Conservation (phyloP, 441 rosid genomes). For the Hura crepitans region DNA sequence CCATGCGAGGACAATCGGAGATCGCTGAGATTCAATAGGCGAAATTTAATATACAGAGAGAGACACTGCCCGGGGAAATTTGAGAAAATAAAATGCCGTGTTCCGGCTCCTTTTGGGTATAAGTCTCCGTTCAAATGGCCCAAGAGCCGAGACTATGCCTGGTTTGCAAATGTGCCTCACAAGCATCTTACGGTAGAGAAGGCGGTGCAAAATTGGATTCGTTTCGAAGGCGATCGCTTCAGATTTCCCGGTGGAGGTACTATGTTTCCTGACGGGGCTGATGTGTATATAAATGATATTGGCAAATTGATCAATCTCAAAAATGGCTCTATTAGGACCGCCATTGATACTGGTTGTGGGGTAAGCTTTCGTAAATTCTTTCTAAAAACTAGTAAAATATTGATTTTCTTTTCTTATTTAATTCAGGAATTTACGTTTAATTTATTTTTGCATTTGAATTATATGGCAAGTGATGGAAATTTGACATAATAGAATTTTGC, state of each 20-base stretch:
- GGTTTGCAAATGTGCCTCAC: conserved; percentile 86
- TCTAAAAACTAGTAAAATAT: background rate
- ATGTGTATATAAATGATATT: conserved; percentile 67
- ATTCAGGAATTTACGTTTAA: too few species aligned
- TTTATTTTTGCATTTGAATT: too few species aligned
- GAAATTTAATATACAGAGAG: conserved; percentile 54
- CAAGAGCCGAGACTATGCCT: conserved; percentile 53
- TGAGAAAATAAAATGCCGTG: conserved; percentile 53
- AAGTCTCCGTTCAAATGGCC: conserved; percentile 77
- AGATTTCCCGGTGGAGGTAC: conserved; percentile 90
- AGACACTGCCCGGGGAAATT: conserved; percentile 70
- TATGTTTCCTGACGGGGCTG: conserved; percentile 83
- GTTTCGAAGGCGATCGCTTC: conserved; percentile 60
- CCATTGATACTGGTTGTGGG: conserved; percentile 90
- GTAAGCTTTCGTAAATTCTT: conserved; percentile 32
- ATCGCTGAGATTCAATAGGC: conserved; percentile 47
- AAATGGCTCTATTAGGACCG: conserved; percentile 73
- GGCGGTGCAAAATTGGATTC: conserved; percentile 85
- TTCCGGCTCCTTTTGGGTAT: conserved; percentile 80
- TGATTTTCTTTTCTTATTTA: too few species aligned
- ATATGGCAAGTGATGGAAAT: too few species aligned
- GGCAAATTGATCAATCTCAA: conserved; percentile 57
- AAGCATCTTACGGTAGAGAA: conserved; percentile 82
- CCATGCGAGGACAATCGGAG: conserved; percentile 67
- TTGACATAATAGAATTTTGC: too few species aligned